Base-by-base conservation (phyloP, 1,284 basidiomycete species). In the Rhizoctonia solani region DNA sequence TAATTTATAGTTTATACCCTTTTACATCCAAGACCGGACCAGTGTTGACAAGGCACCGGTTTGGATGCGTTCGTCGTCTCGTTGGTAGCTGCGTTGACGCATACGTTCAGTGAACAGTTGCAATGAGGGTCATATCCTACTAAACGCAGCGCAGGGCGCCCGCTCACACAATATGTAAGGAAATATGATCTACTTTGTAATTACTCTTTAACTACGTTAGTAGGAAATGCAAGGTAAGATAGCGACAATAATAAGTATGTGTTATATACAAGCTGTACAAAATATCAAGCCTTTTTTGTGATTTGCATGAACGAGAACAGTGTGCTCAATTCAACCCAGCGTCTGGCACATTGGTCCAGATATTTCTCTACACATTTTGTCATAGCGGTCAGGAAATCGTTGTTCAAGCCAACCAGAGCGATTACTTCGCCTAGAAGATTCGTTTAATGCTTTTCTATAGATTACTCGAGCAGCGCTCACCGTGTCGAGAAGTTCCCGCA, bases 301-400 rank as follows among this genome's bases (percentile, higher is more conserved):
- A 46, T 29, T 41, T 61, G 29, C 86, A 93, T 89, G 74, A 89
- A 91, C 39, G 87, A 85, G 78, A 95, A 95, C 72, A 97, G 76
- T 54, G 79, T 73, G 59, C 81, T 78, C 77, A 98, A 82, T 72
- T 92, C 87, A 27, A 98, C 91, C 87, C 89, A 97, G 70, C 92
- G 83, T 70, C 94, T 81, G 32, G 91, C 94, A 75, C 89, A 93
- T 75, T 87, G 85, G 69, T 90, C 82, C 30, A 96, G 82, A 74
- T 96, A 92, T 74, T 86, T 88, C 69, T 90, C 83, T 0, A 91
- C 87, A 16, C 86, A 85, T 0, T 72, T 75, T 0, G 78, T 76
- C 77, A 95, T 83, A 2, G 74, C 74, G 0, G 76, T 69, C 21
- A 96, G 79, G 25, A 87, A 79, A 0, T 69, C 72, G 0, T 73